phyloP scores from a whole-genome alignment of 176 grass and related monocot species.

The Musa acuminata region DNA sequence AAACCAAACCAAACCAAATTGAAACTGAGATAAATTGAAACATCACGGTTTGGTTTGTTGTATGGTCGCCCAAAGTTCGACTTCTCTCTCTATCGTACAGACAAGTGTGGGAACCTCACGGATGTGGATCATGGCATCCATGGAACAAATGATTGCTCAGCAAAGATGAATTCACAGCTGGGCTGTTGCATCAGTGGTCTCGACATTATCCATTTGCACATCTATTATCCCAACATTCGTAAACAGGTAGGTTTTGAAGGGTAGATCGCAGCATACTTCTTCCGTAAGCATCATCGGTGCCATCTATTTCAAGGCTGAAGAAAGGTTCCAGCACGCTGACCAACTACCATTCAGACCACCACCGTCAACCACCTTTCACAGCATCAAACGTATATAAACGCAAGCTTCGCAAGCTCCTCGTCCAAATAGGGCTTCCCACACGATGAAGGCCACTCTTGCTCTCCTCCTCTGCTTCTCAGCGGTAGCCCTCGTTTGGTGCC shows the following conservation, averaged over 20 bases:
- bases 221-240: too few species aligned
- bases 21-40: too few species aligned
- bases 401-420: background rate
- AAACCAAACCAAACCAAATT: too few species aligned
- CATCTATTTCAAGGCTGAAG: background rate
- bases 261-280: background rate
- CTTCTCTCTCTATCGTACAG: too few species aligned
- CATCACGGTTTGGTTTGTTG: too few species aligned
- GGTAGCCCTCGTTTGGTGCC: constrained; percentile 4
- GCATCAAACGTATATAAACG: background rate
- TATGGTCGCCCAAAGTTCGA: too few species aligned
- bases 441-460: background rate
- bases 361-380: constrained; percentile 8
- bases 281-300: background rate
- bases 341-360: background rate
- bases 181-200: too few species aligned
- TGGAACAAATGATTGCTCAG: too few species aligned
- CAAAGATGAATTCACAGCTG: too few species aligned
- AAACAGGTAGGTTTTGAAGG: background rate
- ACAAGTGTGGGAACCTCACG: too few species aligned
- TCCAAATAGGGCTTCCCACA: constrained; percentile 19
- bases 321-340: background rate
- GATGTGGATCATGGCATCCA: too few species aligned
- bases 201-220: too few species aligned
- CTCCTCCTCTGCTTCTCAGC: constrained; percentile 19